A percentile compares a stretch with the other conserved stretches of the same genome.
Evolutionary conservation across 495 filamentous ascomycete genomes (phyloP).

Genomic region (Penicillium atrosanguineum): DNA sequence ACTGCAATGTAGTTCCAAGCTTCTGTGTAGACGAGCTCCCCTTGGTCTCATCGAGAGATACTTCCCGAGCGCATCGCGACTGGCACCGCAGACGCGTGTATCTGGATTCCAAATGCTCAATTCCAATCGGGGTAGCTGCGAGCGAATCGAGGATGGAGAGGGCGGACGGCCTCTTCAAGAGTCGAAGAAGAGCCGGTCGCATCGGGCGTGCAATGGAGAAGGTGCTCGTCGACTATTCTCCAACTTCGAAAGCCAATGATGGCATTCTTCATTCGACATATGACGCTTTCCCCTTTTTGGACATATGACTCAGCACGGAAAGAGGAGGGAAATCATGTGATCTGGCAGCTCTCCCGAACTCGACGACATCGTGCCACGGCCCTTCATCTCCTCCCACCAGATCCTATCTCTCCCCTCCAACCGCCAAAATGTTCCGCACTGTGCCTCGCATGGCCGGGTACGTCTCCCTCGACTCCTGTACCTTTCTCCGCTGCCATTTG

Average conservation of each 20-base stretch:
- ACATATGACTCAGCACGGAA: conserved; percentile 27
- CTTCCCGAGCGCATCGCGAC: conserved; percentile 12
- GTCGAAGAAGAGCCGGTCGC: conserved; percentile 54
- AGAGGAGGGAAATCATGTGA: conserved; percentile 36
- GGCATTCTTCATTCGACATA: conserved; percentile 3
- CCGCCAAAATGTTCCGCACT: conserved; percentile 49
- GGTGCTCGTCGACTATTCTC: conserved; percentile 30
- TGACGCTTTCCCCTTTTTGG: conserved; percentile 25
- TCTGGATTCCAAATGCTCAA: conserved; percentile 34
- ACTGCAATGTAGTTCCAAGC: neutral
- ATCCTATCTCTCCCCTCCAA: conserved; percentile 29
- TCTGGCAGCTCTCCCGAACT: conserved; percentile 27
- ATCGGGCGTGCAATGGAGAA: conserved; percentile 31
- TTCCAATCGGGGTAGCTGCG: conserved; percentile 34
- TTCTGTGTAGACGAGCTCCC: neutral
- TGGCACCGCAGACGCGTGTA: conserved; percentile 33
- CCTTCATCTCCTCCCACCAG: conserved; percentile 21
- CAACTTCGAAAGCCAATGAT: conserved; percentile 3
- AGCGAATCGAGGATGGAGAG: conserved; percentile 47
- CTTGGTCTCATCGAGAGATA: neutral
- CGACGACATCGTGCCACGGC: conserved; percentile 37
- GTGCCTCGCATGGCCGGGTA: conserved; percentile 49
- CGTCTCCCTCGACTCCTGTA: conserved; percentile 13
- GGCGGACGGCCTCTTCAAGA: conserved; percentile 52
- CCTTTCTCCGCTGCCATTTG: neutral